Evolutionary conservation across 306 rosid genomes (phyloP).

Genomic region (Prunus dulcis): DNA sequence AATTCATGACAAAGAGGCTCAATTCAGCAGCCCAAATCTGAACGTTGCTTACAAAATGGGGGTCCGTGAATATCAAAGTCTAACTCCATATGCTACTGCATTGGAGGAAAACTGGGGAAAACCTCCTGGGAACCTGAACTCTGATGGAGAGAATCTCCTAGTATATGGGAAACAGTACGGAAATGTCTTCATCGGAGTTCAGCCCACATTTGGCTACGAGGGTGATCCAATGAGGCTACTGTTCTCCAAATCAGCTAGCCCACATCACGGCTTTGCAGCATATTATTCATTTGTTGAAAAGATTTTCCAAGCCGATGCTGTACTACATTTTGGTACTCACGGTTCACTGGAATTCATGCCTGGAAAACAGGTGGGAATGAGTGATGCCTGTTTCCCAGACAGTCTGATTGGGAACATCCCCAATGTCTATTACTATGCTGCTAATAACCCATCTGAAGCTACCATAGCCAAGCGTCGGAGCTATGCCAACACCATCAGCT

Average conservation of each 20-base stretch:
- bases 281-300: constrained; percentile 88
- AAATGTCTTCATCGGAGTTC: constrained; percentile 91
- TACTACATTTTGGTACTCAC: constrained; percentile 96
- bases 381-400: constrained; percentile 94
- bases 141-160: constrained; percentile 93
- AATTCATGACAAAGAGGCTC: constrained; percentile 96
- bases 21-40: constrained; percentile 94
- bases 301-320: constrained; percentile 89
- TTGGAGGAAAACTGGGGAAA: constrained; percentile 98
- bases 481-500: constrained; percentile 96
- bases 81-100: constrained; percentile 81
- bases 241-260: constrained; percentile 98
- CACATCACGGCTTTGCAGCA: constrained; percentile 98
- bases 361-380: constrained; percentile 99
- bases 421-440: constrained; percentile 90
- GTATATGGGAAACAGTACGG: constrained; percentile 94
- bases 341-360: constrained; percentile 99
- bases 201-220: constrained; percentile 96
- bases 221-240: constrained; percentile 97
- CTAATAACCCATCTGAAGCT: constrained; percentile 97
- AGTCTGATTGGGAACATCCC: constrained; percentile 95
- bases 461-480: constrained; percentile 98
- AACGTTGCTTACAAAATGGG: constrained; percentile 91
- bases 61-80: constrained; percentile 73
- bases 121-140: constrained; percentile 91